Base-by-base conservation (phyloP, 805 yeast species). In the Saturnispora serradocipensis region DNA sequence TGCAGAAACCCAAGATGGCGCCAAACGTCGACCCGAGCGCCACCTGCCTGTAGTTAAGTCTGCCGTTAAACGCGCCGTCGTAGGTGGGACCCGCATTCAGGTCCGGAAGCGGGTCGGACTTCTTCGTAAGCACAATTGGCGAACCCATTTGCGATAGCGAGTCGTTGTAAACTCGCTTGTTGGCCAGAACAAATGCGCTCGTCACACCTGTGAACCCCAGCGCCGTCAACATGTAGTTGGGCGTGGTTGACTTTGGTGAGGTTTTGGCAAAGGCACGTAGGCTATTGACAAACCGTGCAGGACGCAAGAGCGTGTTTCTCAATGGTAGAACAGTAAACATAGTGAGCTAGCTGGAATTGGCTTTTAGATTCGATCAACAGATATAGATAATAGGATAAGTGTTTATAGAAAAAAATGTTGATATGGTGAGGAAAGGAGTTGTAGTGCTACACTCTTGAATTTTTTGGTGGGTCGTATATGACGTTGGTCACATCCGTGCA, bases 21-120 rank as follows among this genome's bases (percentile, higher is more conserved):
- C 88, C 88, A 10, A 79, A 70, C 59, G 82, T 69, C 1, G 84
- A 78, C 5, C 88, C 88, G 51, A 80, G 65, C 11, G 86, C 74
- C 59, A 82, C 67, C 59, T 82, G 84, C 57, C 77, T 75, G 60
- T 82, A 82, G 65, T 78, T 77, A 56, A 81, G 67, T 51, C 69
- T 70, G 0, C 77, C 76, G n/a, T 71, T 71, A 50, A 77, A 67
- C 0, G 72, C 64, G n/a, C 67, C 65, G 53, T 68, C 68, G 49
- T 53, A 66, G 30, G 51, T 52, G 1, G 71, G 62, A 15, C 46
- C 53, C 9, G 45, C 34, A 11, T 54, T 49, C 13, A 38, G 8
- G n/a, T 39, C 45, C 10, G 34, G 40, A 4, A 20, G 7, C 5
- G 39, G 16, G 16, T 42, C n/a, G 7, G 43, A 22, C 8, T 30